Evolutionary conservation across 2,329 filamentous ascomycete species (phyloP), one percentile per base, ranked within the genome.

Genomic region (Zarea fungicola): DNA sequence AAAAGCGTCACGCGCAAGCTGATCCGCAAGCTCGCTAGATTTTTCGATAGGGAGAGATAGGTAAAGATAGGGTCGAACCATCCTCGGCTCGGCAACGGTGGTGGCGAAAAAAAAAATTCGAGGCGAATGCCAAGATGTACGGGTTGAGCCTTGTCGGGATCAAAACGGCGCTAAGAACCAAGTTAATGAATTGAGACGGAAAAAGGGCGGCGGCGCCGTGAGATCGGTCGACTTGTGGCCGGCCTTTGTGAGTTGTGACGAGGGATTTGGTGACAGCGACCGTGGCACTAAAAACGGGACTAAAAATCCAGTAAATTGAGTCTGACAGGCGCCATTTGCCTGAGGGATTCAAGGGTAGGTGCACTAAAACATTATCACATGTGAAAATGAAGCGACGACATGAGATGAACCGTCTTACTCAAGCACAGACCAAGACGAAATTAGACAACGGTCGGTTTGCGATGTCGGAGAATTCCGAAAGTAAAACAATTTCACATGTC

Each of bases 361-460:
- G 36, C 35, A 22, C 44, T 48, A 48, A 48, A 26, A 48, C 44
- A 34, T 34, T 34, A 40, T 41, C 44, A 48, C 44, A 41, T 48
- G 44, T 21, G 4, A 11, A 5, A n/a, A 7, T 21, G 22, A 18
- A 25, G 7, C n/a, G n/a, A 42, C 10, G 21, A 5, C 21, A 25
- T n/a, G 21, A 8, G 21, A 28, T 5, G 18, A 26, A 37, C 18
- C 16, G 22, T 7, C n/a, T 14, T 16, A 29, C 26, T 22, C 32
- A 22, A 11, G 44, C 14, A 23, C 19, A 31, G 26, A 46, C 43
- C 16, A 26, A 19, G 23, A 28, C 16, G 22, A 28, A 21, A 18
- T 40, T 16, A 16, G 11, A 28, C 23, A 19, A 28, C 37, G 37
- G 22, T 40, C 23, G 37, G 22, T 25, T 3, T 19, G 3, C 23